phyloP scores from a whole-genome alignment of 495 filamentous ascomycete species.

The Bombardia bombarda region DNA sequence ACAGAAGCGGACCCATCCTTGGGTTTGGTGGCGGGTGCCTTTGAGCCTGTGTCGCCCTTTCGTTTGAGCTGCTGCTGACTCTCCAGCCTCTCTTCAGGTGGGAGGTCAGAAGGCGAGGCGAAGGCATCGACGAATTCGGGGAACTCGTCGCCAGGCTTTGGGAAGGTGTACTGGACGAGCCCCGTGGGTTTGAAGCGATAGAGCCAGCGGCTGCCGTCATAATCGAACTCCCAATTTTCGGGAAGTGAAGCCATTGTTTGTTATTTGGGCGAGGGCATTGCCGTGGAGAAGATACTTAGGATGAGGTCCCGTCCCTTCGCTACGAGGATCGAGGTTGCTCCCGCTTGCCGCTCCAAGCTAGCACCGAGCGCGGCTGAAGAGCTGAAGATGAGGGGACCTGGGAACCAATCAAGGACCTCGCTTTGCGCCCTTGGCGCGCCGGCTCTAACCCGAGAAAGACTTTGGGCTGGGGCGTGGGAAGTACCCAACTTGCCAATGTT shows the following conservation, averaged over 20 bases:
- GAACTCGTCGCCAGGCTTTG: conserved; percentile 41
- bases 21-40: background rate
- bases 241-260: conserved; percentile 37
- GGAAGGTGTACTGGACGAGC: conserved; percentile 39
- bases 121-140: conserved; percentile 34
- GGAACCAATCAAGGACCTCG: too few relatives aligned
- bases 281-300: too few relatives aligned
- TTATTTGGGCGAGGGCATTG: too few relatives aligned
- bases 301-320: too few relatives aligned
- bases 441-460: too few relatives aligned
- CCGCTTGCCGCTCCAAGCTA: too few relatives aligned
- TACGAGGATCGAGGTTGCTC: too few relatives aligned
- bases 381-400: too few relatives aligned
- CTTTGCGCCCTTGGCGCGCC: too few relatives aligned
- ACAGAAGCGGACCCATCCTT: conserved; percentile 1
- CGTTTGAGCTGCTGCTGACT: conserved; percentile 28
- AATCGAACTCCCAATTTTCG: conserved; percentile 40
- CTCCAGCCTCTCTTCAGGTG: conserved; percentile 28
- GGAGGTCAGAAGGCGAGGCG: conserved; percentile 23
- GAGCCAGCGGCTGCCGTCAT: conserved; percentile 41
- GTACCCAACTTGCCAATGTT: too few relatives aligned
- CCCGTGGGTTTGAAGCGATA: conserved; percentile 40
- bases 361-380: too few relatives aligned
- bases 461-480: too few relatives aligned
- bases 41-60: conserved; percentile 13